Evolutionary conservation across 176 grass and related monocot genomes (phyloP).

Genomic region (Chrysopogon serrulatus): DNA sequence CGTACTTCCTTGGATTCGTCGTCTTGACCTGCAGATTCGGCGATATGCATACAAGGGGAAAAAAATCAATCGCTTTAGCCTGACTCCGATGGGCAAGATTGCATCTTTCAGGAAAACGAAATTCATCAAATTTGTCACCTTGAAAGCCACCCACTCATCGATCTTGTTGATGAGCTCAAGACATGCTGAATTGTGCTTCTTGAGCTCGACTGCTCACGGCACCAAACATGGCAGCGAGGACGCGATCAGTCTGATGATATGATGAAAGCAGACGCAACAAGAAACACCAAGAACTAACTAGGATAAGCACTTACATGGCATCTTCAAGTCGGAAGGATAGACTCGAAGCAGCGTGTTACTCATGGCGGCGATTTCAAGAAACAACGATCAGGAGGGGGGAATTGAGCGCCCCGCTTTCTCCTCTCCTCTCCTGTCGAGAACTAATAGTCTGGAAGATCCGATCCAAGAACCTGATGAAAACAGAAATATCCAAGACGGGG

Average conservation of each 20-base stretch:
- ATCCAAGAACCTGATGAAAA: background rate
- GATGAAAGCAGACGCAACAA: background rate
- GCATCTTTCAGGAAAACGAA: background rate
- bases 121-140: slow-evolving; percentile 38
- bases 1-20: slow-evolving; percentile 81
- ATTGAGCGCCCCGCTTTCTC: background rate
- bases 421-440: background rate
- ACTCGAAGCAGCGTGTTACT: slow-evolving; percentile 80
- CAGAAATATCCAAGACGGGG: slow-evolving; percentile 11
- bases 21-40: slow-evolving; percentile 77
- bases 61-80: background rate
- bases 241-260: slow-evolving; percentile 7
- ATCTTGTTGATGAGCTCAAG: slow-evolving; percentile 84
- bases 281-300: slow-evolving; percentile 21
- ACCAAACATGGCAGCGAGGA: background rate
- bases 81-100: background rate
- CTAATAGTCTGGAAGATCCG: background rate
- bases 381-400: background rate
- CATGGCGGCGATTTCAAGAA: slow-evolving; percentile 40
- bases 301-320: slow-evolving; percentile 59
- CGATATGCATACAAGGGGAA: background rate
- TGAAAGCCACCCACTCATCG: slow-evolving; percentile 77
- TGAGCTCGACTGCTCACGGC: slow-evolving; percentile 56
- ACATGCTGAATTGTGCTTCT: slow-evolving; percentile 61
- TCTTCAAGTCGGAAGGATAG: slow-evolving; percentile 80